phyloP scores from a whole-genome alignment of 257 asterid genomes.

The Fraxinus quadrangulata region DNA sequence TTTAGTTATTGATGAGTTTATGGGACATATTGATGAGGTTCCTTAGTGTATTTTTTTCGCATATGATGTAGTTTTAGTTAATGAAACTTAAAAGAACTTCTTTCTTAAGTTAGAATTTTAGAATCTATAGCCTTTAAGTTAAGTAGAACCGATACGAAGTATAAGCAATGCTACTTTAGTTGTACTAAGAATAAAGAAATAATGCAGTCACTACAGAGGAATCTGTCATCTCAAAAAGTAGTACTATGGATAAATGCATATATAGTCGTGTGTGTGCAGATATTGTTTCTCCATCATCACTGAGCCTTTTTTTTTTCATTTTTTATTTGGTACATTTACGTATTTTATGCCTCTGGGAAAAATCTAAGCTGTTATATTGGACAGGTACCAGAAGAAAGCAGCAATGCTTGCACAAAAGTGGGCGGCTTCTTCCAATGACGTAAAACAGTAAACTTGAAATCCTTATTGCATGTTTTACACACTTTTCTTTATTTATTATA shows the following conservation, averaged over 20 bases:
- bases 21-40: neutral
- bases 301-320: neutral
- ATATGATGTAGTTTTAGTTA: neutral
- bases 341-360: conserved; percentile 12
- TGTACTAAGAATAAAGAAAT: neutral
- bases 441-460: conserved; percentile 28
- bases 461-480: neutral
- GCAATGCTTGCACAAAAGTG: conserved; percentile 47
- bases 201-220: neutral
- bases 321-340: neutral
- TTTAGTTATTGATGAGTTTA: neutral
- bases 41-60: neutral
- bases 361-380: conserved; percentile 14
- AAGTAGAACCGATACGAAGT: neutral
- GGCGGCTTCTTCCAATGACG: conserved; percentile 51
- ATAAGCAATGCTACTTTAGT: neutral
- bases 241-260: neutral
- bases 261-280: conserved; percentile 7
- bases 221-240: neutral
- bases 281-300: neutral
- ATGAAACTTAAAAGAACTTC: neutral
- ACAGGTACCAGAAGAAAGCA: conserved; percentile 56
- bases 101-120: neutral
- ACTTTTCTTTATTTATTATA: neutral
- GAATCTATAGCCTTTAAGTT: neutral